Conservation (phyloP, 2,329 filamentous ascomycete species). For the Chrysoporthe austroafricana region DNA sequence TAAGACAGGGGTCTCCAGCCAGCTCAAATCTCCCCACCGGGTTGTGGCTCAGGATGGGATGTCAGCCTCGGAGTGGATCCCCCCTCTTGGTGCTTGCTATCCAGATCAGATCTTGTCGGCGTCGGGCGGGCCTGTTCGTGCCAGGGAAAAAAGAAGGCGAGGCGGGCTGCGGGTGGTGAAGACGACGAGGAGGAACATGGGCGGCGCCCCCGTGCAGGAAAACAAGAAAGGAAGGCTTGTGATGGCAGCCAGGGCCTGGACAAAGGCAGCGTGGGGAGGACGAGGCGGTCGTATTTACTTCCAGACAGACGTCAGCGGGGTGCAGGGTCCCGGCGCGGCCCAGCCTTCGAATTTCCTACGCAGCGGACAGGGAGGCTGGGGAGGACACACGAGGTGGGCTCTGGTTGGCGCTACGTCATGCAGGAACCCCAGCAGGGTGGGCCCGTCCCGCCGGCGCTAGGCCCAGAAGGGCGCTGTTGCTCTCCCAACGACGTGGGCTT, state of each 20-base stretch:
- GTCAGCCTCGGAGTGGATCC: background rate
- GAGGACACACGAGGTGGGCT: background rate
- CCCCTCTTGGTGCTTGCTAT: background rate
- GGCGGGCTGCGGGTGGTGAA: background rate
- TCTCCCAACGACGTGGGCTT: slow-evolving; percentile 25
- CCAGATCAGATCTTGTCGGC: background rate
- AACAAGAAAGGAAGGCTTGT: background rate
- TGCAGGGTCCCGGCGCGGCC: slow-evolving; percentile 6
- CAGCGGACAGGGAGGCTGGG: slow-evolving; percentile 13
- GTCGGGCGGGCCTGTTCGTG: background rate
- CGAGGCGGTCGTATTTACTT: background rate
- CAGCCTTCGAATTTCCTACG: slow-evolving; percentile 14
- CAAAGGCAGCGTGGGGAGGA: background rate
- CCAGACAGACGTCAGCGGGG: slow-evolving; percentile 11
- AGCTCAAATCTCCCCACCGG: slow-evolving; percentile 7
- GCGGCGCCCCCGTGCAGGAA: no score
- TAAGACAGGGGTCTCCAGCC: slow-evolving; percentile 14
- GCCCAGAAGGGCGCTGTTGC: slow-evolving; percentile 16
- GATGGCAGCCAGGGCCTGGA: no score
- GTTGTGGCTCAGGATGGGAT: background rate
- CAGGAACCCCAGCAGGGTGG: slow-evolving; percentile 24
- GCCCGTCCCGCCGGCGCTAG: slow-evolving; percentile 19
- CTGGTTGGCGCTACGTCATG: slow-evolving; percentile 27
- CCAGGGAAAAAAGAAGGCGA: background rate
- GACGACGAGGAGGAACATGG: no score